Conservation (phyloP, 352 stramenopile species). For the Discostella stelligera region DNA sequence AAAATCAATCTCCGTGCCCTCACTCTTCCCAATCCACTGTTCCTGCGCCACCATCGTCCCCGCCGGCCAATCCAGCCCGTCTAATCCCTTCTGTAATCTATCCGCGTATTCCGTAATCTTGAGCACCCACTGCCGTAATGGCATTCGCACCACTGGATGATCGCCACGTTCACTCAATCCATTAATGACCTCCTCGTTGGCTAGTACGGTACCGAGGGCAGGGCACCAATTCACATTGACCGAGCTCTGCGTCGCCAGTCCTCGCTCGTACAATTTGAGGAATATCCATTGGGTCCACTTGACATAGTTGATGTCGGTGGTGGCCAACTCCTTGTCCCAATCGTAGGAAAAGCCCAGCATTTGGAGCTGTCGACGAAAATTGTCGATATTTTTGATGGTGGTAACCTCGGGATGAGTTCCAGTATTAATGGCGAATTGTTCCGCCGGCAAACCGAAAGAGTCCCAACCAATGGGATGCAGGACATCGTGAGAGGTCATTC, state of each 20-base stretch:
- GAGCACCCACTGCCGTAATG: slow-evolving; percentile 95
- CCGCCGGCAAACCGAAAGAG: slow-evolving; percentile 98
- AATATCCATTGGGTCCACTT: slow-evolving; percentile 99
- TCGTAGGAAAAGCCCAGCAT: slow-evolving; percentile 96
- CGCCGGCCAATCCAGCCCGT: slow-evolving; percentile 86
- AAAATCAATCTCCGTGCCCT: slow-evolving; percentile 89
- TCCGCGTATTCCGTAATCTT: slow-evolving; percentile 98
- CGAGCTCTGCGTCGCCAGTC: slow-evolving; percentile 93
- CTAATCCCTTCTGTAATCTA: slow-evolving; percentile 91
- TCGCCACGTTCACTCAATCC: slow-evolving; percentile 94
- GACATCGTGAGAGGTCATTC: slow-evolving; percentile 96
- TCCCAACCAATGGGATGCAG: slow-evolving; percentile 99
- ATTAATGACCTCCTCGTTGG: slow-evolving; percentile 97
- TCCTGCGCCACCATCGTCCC: slow-evolving; percentile 86
- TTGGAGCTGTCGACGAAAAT: slow-evolving; percentile 95
- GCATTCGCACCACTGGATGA: slow-evolving; percentile 92
- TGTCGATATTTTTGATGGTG: slow-evolving; percentile 95
- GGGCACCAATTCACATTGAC: slow-evolving; percentile 99
- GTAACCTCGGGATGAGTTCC: slow-evolving; percentile 93
- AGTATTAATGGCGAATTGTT: slow-evolving; percentile 98
- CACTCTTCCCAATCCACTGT: slow-evolving; percentile 95
- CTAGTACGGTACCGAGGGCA: slow-evolving; percentile 97
- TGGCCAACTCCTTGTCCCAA: slow-evolving; percentile 96
- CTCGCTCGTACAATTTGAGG: slow-evolving; percentile 93
- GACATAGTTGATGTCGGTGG: slow-evolving; percentile 95